A percentile compares a stretch with the other conserved stretches of the same genome.
Conservation (phyloP, 1,284 basidiomycete genomes). For the Butyriboletus appendiculatus region DNA sequence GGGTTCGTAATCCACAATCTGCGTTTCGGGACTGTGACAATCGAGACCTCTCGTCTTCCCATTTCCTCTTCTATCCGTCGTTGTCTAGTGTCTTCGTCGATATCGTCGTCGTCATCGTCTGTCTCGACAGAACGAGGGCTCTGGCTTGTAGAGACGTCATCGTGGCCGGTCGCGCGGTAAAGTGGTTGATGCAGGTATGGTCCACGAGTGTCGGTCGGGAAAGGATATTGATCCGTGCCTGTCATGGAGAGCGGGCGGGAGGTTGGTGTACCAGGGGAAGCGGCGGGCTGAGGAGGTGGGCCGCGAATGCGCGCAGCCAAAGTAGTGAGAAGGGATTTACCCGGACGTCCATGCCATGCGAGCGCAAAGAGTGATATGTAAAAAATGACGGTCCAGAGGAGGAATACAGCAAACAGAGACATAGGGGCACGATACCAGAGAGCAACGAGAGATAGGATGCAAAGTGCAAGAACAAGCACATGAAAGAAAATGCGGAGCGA, state of each 20-base stretch:
- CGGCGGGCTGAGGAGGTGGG: slow-evolving; percentile 20
- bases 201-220: slow-evolving; percentile 46
- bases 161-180: slow-evolving; percentile 52
- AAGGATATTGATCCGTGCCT: slow-evolving; percentile 47
- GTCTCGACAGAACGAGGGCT: slow-evolving; percentile 47
- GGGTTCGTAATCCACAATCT: slow-evolving; percentile 73
- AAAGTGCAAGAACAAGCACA: slow-evolving; percentile 56
- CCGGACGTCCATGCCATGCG: slow-evolving; percentile 58
- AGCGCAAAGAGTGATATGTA: slow-evolving; percentile 54
- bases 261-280: slow-evolving; percentile 33
- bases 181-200: slow-evolving; percentile 66
- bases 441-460: slow-evolving; percentile 54
- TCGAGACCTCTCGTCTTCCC: slow-evolving; percentile 73
- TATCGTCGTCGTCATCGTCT: slow-evolving; percentile 66
- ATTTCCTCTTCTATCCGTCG: slow-evolving; percentile 78
- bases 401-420: slow-evolving; percentile 63
- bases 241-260: slow-evolving; percentile 40
- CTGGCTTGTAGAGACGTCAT: slow-evolving; percentile 41
- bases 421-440: slow-evolving; percentile 57
- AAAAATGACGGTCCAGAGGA: slow-evolving; percentile 59
- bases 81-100: slow-evolving; percentile 71
- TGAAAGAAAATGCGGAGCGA: slow-evolving; percentile 57
- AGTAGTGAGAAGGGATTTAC: slow-evolving; percentile 56
- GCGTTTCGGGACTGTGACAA: slow-evolving; percentile 76
- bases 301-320: slow-evolving; percentile 49